These are phyloP conservation scores for Brassica cretica DNA, from an alignment of 345 rosid species.

Conservation along the genomic window DNA sequence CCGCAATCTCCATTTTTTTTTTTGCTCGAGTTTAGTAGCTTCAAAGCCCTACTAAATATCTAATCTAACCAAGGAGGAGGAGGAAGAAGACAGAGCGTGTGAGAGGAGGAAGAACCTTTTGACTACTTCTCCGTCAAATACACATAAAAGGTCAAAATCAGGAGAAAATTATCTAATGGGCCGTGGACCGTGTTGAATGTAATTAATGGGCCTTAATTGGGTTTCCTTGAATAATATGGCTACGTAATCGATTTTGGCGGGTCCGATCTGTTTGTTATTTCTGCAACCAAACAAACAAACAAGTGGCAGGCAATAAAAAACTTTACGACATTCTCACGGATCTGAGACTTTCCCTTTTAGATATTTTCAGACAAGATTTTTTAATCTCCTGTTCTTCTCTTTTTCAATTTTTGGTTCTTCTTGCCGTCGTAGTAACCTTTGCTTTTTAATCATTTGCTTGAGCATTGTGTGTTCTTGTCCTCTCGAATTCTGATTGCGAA, in stretches of 20 bases:
- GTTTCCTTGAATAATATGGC: constrained; percentile 1
- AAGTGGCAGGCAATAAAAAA: constrained; percentile 18
- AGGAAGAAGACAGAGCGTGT: background rate
- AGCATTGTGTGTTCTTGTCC: background rate
- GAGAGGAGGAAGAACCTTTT: background rate
- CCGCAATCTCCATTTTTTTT: constrained; percentile 62
- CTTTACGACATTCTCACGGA: constrained; percentile 6
- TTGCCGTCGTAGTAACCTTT: background rate
- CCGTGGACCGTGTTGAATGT: constrained; percentile 20
- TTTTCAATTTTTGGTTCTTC: background rate
- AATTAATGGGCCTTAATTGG: constrained; percentile 16
- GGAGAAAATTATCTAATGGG: background rate
- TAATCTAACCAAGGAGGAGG: background rate
- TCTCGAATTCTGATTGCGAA: background rate
- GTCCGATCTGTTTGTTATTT: constrained; percentile 20
- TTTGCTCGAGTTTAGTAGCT: background rate
- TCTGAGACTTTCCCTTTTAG: constrained; percentile 16
- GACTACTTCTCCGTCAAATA: background rate
- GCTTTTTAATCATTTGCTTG: background rate
- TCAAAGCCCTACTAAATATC: constrained; percentile 36
- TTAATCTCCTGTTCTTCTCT: background rate
- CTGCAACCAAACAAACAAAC: background rate
- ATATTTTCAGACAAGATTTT: background rate
- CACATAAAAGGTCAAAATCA: constrained; percentile 5
- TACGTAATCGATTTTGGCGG: constrained; percentile 23